Evolutionary conservation across 805 yeast species (phyloP), one percentile per base, ranked within the genome.

Genomic region (Suhomyces sp.): DNA sequence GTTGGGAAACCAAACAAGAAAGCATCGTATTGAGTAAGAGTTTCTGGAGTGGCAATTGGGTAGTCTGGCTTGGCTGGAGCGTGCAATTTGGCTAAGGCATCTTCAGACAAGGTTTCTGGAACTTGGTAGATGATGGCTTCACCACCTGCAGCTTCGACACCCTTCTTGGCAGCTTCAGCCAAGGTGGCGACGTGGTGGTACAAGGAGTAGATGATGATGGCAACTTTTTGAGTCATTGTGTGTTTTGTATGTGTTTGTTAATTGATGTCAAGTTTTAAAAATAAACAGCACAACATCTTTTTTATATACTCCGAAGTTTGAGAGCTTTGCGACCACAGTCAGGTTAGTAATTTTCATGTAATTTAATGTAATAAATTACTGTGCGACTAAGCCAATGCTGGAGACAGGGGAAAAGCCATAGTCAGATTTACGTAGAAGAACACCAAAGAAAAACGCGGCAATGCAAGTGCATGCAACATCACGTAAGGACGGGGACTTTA

Each of bases 1-100:
- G 96, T 87, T 63, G 96, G 96, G 61, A 88, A 69, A 66, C 97
- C 97, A 62, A 90, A 88, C 59, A 91, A 59, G 74, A 87, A 83
- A 46, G 92, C 96, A 66, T 91, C 96, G 76, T 85, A 87, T 57
- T 78, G 73, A 3, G 72, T 66, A 59, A 90, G 76, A 17, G 83
- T 79, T 19, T 81, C 87, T 8, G 70, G 61, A 13, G 87, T 77
- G 49, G 89, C 89, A 63, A 81, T 73, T 59, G 94, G 92, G 68
- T 70, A 69, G 56, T 64, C 61, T 56, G 69, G 63, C 62, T 66
- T 67, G 51, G 81, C 76, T 44, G 89, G 84, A 35, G 92, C 90
- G 60, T 83, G 81, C 75, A 89, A 73, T 53, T 67, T 54, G 19
- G 67, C 67, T 53, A 89, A 73, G 17, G 85, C 78, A 12, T 84